Evolutionary conservation across 2,329 filamentous ascomycete genomes (phyloP).

Genomic region (Epicoccum nigrum): DNA sequence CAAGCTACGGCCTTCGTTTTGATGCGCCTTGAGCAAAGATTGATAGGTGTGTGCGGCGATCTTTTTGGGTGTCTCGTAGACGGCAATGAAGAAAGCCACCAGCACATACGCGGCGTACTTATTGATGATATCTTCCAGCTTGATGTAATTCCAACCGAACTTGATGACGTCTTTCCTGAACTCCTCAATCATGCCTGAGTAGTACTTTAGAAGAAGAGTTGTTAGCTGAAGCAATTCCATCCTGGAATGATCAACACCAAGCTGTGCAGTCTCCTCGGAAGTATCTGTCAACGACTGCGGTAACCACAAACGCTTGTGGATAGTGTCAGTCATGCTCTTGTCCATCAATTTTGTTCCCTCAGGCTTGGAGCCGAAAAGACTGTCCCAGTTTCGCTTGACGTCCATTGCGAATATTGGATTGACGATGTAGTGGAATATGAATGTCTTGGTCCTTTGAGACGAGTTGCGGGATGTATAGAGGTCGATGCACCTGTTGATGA

Average conservation of each 20-base stretch:
- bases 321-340: constrained; percentile 82
- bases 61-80: constrained; percentile 95
- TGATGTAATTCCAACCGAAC: constrained; percentile 97
- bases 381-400: constrained; percentile 80
- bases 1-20: constrained; percentile 89
- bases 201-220: constrained; percentile 93
- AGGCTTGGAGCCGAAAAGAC: constrained; percentile 55
- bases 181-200: constrained; percentile 85
- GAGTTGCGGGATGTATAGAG: constrained; percentile 79
- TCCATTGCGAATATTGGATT: constrained; percentile 98
- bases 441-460: constrained; percentile 90
- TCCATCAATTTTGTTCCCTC: constrained; percentile 79
- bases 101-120: constrained; percentile 98
- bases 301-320: constrained; percentile 94
- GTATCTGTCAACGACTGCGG: constrained; percentile 77
- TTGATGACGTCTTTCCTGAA: constrained; percentile 98
- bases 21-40: constrained; percentile 86
- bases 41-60: constrained; percentile 96
- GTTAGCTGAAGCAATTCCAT: constrained; percentile 97
- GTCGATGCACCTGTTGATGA: constrained; percentile 85
- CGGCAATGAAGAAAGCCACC: constrained; percentile 95
- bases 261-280: constrained; percentile 80
- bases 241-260: constrained; percentile 90
- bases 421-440: constrained; percentile 87
- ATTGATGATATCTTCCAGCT: constrained; percentile 97